Conservation (phyloP, 2,329 filamentous ascomycete species). For the Venturia nashicola region DNA sequence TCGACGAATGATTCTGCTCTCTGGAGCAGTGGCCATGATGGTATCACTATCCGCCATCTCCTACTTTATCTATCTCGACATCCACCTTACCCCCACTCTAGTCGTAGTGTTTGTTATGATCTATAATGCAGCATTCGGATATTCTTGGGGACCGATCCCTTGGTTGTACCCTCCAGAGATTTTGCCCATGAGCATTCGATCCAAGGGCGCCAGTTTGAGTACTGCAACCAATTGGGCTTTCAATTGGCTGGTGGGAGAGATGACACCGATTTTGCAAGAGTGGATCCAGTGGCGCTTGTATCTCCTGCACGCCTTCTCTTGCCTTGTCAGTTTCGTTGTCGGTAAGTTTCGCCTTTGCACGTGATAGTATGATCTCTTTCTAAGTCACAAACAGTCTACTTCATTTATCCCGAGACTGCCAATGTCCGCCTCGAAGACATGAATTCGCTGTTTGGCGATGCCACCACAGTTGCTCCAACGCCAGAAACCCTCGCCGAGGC, state of each 20-base stretch:
- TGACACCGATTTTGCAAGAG: constrained; percentile 88
- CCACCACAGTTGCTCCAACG: constrained; percentile 70
- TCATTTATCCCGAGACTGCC: constrained; percentile 93
- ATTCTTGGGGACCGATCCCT: constrained; percentile 94
- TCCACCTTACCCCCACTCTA: constrained; percentile 62
- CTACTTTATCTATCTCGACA: constrained; percentile 87
- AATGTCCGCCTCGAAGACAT: constrained; percentile 94
- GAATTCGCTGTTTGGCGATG: constrained; percentile 88
- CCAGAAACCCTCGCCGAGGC: constrained; percentile 67
- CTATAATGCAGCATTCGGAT: constrained; percentile 95
- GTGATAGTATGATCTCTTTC: constrained; percentile 8
- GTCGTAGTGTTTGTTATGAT: constrained; percentile 96
- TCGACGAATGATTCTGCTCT: constrained; percentile 76
- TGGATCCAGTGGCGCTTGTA: constrained; percentile 90
- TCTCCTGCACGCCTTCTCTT: constrained; percentile 92
- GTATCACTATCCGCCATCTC: constrained; percentile 80
- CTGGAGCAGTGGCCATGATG: constrained; percentile 80
- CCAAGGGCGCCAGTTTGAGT: constrained; percentile 91
- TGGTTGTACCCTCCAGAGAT: constrained; percentile 99
- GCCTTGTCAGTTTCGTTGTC: constrained; percentile 85
- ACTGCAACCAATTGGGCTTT: constrained; percentile 97
- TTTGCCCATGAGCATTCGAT: constrained; percentile 86
- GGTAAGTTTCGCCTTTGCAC: constrained; percentile 49
- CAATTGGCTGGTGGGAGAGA: constrained; percentile 92
- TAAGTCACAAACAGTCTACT: constrained; percentile 58